A percentile compares a stretch with the other conserved stretches of the same genome.
These are phyloP conservation scores for Wickerhamiella dianesei DNA, from an alignment of 805 yeast species.

Conservation along the genomic window DNA sequence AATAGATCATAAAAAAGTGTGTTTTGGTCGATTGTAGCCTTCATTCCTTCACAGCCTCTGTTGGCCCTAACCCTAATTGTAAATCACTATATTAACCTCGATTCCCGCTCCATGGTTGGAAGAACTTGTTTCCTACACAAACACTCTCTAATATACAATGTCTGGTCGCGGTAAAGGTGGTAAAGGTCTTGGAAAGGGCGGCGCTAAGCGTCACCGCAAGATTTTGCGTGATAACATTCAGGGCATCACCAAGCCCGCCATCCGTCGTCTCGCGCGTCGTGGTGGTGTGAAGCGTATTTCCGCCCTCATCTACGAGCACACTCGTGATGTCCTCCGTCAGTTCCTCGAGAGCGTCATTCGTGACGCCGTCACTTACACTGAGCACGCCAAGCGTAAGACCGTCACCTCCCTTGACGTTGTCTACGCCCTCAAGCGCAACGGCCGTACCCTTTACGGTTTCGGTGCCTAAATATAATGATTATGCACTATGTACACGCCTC, in stretches of 20 bases:
- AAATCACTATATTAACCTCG: not conserved
- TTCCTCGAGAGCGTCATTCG: conserved; percentile 95
- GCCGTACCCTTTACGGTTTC: conserved; percentile 99
- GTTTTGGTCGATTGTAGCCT: no score
- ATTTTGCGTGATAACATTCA: conserved; percentile 98
- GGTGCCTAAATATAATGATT: conserved; percentile 77
- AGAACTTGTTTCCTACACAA: not conserved
- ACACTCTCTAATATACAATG: conserved; percentile 36
- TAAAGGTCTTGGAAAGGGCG: conserved; percentile 99
- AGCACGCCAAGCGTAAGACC: conserved; percentile 99
- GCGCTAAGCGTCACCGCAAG: conserved; percentile 99
- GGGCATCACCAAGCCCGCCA: conserved; percentile 99
- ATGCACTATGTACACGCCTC: not conserved
- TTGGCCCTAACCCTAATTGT: not conserved
- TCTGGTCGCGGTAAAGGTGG: conserved; percentile 99
- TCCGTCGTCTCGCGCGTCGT: conserved; percentile 99
- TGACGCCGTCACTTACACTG: conserved; percentile 98
- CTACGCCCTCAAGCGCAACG: conserved; percentile 99
- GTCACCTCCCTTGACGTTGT: conserved; percentile 98
- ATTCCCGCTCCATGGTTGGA: not conserved
- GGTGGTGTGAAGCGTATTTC: conserved; percentile 99
- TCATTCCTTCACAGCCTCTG: no score
- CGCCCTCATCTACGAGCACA: conserved; percentile 97
- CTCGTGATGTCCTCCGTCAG: conserved; percentile 89
- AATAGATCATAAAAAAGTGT: no score